Evolutionary conservation across 345 rosid genomes (phyloP).

Genomic region (Eucalyptus marginata): DNA sequence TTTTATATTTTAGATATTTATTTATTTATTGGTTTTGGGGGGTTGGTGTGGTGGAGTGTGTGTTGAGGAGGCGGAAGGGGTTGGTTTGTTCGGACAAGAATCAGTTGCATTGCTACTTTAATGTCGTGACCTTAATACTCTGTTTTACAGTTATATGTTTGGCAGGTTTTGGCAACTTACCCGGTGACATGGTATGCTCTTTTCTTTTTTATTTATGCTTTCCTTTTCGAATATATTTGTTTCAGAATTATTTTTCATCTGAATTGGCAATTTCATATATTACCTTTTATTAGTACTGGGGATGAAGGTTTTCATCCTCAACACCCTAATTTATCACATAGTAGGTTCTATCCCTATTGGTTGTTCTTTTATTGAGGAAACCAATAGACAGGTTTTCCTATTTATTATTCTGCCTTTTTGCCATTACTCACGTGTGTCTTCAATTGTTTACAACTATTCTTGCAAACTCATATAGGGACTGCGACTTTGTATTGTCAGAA

Average conservation of each 20-base stretch:
- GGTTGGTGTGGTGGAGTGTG: too few species aligned
- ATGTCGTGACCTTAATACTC: conserved; percentile 10
- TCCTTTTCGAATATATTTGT: not conserved
- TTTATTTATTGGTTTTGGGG: too few species aligned
- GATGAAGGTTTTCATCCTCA: not conserved
- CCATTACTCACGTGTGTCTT: not conserved
- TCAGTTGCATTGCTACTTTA: not conserved
- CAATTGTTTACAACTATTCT: too few species aligned
- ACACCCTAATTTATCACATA: not conserved
- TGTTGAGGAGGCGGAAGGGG: too few species aligned
- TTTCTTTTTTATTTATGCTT: not conserved
- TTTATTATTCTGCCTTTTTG: not conserved
- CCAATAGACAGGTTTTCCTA: not conserved
- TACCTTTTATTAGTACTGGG: not conserved
- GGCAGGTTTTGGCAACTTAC: conserved; percentile 97
- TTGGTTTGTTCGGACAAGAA: not conserved
- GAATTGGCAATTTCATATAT: not conserved
- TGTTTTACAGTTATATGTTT: conserved; percentile 54
- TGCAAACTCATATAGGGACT: too few species aligned
- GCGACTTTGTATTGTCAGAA: too few species aligned
- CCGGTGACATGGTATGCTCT: conserved; percentile 80
- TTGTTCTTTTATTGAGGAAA: not conserved
- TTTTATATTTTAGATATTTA: too few species aligned
- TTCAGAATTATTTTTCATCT: not conserved
- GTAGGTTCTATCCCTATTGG: not conserved